Evolutionary conservation across 805 yeast species (phyloP), one percentile per base, ranked within the genome.

Genomic region (Scheffersomyces lignosus): DNA sequence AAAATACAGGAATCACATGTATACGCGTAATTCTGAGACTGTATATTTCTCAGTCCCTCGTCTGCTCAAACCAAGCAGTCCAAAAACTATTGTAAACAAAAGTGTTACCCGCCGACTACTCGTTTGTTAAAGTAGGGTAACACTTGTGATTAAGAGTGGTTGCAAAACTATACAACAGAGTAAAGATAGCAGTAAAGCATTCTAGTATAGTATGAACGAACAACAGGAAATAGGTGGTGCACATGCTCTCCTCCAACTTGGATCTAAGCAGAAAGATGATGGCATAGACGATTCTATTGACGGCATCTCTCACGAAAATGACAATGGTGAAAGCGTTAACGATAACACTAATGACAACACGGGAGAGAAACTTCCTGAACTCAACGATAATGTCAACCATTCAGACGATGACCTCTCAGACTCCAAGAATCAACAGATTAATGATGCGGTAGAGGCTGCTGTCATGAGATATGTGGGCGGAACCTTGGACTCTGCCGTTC

Each of bases 381-480:
- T 25, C 27, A 27, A 8, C 15, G 15, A 14, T 14, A 28, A 38
- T 16, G 16, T 31, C 13, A 36, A 36, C 18, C 31, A 28, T n/a
- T n/a, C n/a, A n/a, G 41, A 44, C 9, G 43, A 31, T 8, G 43
- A 40, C 16, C 45, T 48, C n/a, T 51, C 54, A 13, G 60, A 61
- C 27, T 58, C 59, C 7, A 56, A 61, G 10, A 59, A 59, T 42
- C 71, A 66, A 41, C 71, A 65, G 47, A 52, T 69, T 22, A 69
- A 63, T 33, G 74, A 69, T 39, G 79, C 77, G 10, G 93, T 83
- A 3, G 93, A 83, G 50, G 93, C 85, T 13, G 93, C 89, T 0
- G 89, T 85, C 13, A 71, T 84, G 77, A 73, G 77, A 37, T 77
- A 77, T 47, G 91, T 83, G 10, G 87, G 84, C 14, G 84, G 82